phyloP scores from a whole-genome alignment of 306 rosid species.

The Crataegus laevigata region DNA sequence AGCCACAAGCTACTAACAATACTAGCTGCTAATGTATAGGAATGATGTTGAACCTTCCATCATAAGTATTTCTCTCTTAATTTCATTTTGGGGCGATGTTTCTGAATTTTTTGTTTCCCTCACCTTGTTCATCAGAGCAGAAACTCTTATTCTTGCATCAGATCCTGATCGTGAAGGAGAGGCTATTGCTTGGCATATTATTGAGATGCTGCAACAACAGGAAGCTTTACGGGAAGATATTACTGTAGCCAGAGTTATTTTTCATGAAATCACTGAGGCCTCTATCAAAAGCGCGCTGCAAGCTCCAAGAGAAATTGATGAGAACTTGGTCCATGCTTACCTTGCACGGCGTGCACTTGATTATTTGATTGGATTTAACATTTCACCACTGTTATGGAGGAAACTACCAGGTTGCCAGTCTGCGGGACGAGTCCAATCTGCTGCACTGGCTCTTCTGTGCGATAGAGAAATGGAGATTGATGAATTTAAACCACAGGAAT shows the following conservation, averaged over 20 bases:
- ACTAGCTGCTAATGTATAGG: background rate
- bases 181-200: slow-evolving; percentile 97
- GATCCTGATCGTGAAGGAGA: slow-evolving; percentile 99
- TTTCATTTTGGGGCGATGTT: slow-evolving; percentile 12
- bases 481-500: slow-evolving; percentile 66
- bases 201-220: slow-evolving; percentile 93
- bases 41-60: slow-evolving; percentile 3
- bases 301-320: slow-evolving; percentile 72
- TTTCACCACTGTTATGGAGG: slow-evolving; percentile 95
- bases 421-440: slow-evolving; percentile 97
- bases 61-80: slow-evolving; percentile 1
- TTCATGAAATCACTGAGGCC: slow-evolving; percentile 90
- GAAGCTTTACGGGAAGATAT: slow-evolving; percentile 60
- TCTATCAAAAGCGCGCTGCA: slow-evolving; percentile 72
- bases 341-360: slow-evolving; percentile 97
- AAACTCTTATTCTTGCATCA: slow-evolving; percentile 94
- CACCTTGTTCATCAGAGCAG: slow-evolving; percentile 74
- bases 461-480: slow-evolving; percentile 95
- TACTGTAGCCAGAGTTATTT: slow-evolving; percentile 67
- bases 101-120: slow-evolving; percentile 20
- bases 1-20: slow-evolving; percentile 14
- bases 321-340: slow-evolving; percentile 85
- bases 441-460: slow-evolving; percentile 88
- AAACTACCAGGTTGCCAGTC: slow-evolving; percentile 97
- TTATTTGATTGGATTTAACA: slow-evolving; percentile 92